Evolutionary conservation across 345 rosid species (phyloP).

Genomic region (Kandelia obovata): DNA sequence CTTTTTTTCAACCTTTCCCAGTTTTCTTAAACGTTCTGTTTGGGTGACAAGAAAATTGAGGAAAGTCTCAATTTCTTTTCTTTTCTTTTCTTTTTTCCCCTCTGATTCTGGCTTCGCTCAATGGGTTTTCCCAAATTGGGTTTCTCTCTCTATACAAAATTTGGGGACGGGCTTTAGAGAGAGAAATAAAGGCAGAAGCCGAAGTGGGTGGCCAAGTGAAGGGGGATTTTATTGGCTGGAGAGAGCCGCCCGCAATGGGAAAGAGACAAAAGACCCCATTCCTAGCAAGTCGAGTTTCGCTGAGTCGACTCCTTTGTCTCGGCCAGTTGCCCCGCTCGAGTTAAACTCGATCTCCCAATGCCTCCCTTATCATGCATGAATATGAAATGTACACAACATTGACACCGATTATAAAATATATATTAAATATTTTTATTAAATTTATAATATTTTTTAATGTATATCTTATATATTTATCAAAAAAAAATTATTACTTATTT

Average conservation of each 20-base stretch:
- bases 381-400: too few species aligned
- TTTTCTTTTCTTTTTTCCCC: too few species aligned
- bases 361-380: too few species aligned
- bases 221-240: background rate
- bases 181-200: constrained; percentile 1
- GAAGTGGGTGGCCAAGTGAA: background rate
- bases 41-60: background rate
- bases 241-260: background rate
- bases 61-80: background rate
- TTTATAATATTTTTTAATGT: too few species aligned
- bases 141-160: constrained; percentile 12
- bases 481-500: too few species aligned
- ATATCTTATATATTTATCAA: too few species aligned
- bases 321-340: too few species aligned
- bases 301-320: background rate
- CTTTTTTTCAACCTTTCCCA: background rate
- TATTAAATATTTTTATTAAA: too few species aligned
- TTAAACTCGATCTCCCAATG: too few species aligned
- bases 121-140: background rate
- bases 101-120: background rate
- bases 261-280: background rate
- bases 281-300: background rate
- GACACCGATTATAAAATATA: too few species aligned
- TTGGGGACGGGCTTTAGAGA: background rate
- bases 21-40: background rate